A percentile compares a stretch with the other conserved stretches of the same genome.
Conservation (phyloP, 2,329 filamentous ascomycete species). For the Cyphellophora attinorum region DNA sequence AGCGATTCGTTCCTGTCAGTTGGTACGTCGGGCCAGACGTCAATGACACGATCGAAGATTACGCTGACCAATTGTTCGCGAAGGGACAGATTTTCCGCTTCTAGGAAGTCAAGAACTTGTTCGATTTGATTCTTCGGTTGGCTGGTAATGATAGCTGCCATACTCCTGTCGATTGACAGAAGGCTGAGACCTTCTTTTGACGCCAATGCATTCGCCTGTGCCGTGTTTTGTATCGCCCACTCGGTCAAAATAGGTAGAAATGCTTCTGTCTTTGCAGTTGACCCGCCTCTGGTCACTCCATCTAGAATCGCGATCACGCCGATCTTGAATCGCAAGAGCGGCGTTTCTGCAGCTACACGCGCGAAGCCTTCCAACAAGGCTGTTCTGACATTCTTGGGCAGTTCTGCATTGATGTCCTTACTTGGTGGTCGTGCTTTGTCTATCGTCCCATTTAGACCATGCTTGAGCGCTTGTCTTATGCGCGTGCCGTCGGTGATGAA, state of each 20-base stretch:
- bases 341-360: conserved; percentile 60
- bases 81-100: conserved; percentile 26
- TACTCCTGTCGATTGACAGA: conserved; percentile 40
- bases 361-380: conserved; percentile 63
- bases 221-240: conserved; percentile 52
- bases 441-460: conserved; percentile 45
- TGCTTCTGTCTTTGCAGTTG: conserved; percentile 61
- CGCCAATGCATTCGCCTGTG: conserved; percentile 43
- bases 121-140: conserved; percentile 50
- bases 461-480: conserved; percentile 54
- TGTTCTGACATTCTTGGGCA: conserved; percentile 54
- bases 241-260: conserved; percentile 65
- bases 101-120: conserved; percentile 42
- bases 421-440: conserved; percentile 27
- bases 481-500: conserved; percentile 70
- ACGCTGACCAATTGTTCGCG: conserved; percentile 51
- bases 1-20: conserved; percentile 26
- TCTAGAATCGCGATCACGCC: conserved; percentile 64
- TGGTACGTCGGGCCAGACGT: conserved; percentile 54
- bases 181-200: conserved; percentile 37
- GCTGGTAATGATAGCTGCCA: conserved; percentile 44
- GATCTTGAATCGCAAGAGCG: conserved; percentile 59
- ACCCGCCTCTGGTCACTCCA: conserved; percentile 60
- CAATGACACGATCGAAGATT: conserved; percentile 59
- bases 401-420: conserved; percentile 32